Evolutionary conservation across 495 filamentous ascomycete genomes (phyloP).

Genomic region (Aspergillus biplanus): DNA sequence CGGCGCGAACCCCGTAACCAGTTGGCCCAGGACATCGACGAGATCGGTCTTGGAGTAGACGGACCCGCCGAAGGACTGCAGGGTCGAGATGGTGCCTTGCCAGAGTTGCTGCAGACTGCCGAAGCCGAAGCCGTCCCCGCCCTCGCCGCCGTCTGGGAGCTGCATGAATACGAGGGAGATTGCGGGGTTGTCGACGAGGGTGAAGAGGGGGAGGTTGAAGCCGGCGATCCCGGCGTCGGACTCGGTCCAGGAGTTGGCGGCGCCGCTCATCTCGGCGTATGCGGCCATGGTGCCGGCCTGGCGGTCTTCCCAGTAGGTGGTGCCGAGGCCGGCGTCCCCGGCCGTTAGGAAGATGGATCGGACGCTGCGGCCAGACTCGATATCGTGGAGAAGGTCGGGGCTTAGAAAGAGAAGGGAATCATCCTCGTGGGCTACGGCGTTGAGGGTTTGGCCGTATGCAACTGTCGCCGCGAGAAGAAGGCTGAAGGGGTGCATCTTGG

Average conservation of each 20-base stretch:
- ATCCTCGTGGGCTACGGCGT: slow-evolving; percentile 29
- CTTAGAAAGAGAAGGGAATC: slow-evolving; percentile 26
- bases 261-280: slow-evolving; percentile 19
- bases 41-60: slow-evolving; percentile 17
- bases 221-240: slow-evolving; percentile 2
- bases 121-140: slow-evolving; percentile 20
- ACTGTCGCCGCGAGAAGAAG: neutral
- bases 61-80: neutral
- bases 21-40: neutral
- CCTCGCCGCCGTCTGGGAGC: slow-evolving; percentile 21
- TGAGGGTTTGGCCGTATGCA: slow-evolving; percentile 16
- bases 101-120: slow-evolving; percentile 21
- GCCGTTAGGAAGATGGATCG: slow-evolving; percentile 80
- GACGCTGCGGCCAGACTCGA: slow-evolving; percentile 46
- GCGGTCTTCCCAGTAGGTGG: slow-evolving; percentile 20
- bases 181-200: slow-evolving; percentile 6
- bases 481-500: neutral
- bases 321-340: slow-evolving; percentile 66
- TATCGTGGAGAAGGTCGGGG: slow-evolving; percentile 19
- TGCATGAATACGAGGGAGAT: slow-evolving; percentile 25
- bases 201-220: slow-evolving; percentile 12
- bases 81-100: slow-evolving; percentile 6
- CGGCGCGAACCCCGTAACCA: slow-evolving; percentile 16
- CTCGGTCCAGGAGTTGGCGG: slow-evolving; percentile 19
- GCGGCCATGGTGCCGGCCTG: slow-evolving; percentile 21